Base-by-base conservation (phyloP, 768 basidiomycete species). In the Neoboletus subvelutipes region DNA sequence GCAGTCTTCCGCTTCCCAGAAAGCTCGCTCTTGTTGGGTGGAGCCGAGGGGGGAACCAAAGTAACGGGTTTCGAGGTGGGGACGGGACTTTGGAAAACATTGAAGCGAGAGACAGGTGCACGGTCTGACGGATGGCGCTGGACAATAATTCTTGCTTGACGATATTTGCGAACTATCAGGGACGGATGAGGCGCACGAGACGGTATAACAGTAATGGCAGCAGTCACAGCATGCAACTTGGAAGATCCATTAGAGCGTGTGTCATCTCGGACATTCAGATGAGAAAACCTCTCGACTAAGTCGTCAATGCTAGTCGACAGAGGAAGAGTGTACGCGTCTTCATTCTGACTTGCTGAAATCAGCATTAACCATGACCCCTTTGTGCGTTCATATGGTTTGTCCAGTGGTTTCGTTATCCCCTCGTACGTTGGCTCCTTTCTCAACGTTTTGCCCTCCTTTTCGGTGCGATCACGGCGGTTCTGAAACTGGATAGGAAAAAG, bases 171-270 rank as follows among this genome's bases (percentile, higher is more conserved):
- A 2, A 42, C 22, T 15, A 66, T 26, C 12, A 54, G 5, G 1
- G 62, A 58, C 5, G 65, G 59, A 26, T 67, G 65, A 20, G 65
- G 65, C 24, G 65, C 65, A 28, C 36, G 31, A 20, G 55, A 46
- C 1, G 54, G 62, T 53, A 51, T 34, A 17, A 64, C 51, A 29
- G 66, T 66, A 8, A 66, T 57, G 1, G 65, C 62, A 15, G 26
- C 42, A 5, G 56, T 64, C 2, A 65, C 65, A 20, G 65, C 57
- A n/a, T 51, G 24, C 17, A 34, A 5, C 22, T 29, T 24, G 6
- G 13, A 20, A 36, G 45, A 12, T 33, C 48, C 58, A 24, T 17
- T 45, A 3, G 31, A 18, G 10, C 28, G 48, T n/a, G 47, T 33
- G 39, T 50, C 62, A 33, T 39, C 65, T 24, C 63, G 50, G 4